These are phyloP conservation scores for Zarea fungicola DNA, from an alignment of 2,329 filamentous ascomycete genomes.

Conservation along the genomic window DNA sequence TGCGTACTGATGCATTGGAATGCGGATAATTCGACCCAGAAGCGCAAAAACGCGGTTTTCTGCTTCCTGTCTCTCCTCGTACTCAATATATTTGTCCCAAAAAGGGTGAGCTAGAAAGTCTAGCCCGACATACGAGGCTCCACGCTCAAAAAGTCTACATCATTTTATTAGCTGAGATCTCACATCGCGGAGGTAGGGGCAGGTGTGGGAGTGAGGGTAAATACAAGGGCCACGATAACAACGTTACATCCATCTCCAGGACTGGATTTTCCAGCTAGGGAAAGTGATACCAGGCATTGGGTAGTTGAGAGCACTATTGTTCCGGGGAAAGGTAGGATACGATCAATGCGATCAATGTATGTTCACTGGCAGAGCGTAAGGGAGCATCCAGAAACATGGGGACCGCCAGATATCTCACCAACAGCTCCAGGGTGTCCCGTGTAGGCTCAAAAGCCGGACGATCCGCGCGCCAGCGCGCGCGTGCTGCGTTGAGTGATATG, in stretches of 20 bases:
- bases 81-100: constrained; percentile 99
- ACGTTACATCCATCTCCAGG: constrained; percentile 9
- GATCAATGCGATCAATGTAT: constrained; percentile 44
- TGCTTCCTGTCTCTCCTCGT: constrained; percentile 83
- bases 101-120: constrained; percentile 94
- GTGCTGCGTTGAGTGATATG: constrained; percentile 43
- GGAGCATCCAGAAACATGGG: constrained; percentile 53
- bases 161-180: constrained; percentile 24
- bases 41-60: constrained; percentile 82
- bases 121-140: constrained; percentile 74
- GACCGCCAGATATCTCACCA: constrained; percentile 67
- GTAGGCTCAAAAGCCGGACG: constrained; percentile 28
- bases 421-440: constrained; percentile 37
- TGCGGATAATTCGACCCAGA: constrained; percentile 73
- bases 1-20: constrained; percentile 93
- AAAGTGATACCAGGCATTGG: constrained; percentile 12
- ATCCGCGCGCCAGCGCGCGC: constrained; percentile 28
- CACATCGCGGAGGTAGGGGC: neutral
- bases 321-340: constrained; percentile 28
- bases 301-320: constrained; percentile 10
- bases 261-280: constrained; percentile 1
- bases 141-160: constrained; percentile 86
- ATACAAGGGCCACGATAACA: constrained; percentile 16
- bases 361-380: constrained; percentile 63
- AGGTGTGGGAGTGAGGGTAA: constrained; percentile 20